Base-by-base conservation (phyloP, 2,329 filamentous ascomycete genomes). In the Diaporthe velutina region DNA sequence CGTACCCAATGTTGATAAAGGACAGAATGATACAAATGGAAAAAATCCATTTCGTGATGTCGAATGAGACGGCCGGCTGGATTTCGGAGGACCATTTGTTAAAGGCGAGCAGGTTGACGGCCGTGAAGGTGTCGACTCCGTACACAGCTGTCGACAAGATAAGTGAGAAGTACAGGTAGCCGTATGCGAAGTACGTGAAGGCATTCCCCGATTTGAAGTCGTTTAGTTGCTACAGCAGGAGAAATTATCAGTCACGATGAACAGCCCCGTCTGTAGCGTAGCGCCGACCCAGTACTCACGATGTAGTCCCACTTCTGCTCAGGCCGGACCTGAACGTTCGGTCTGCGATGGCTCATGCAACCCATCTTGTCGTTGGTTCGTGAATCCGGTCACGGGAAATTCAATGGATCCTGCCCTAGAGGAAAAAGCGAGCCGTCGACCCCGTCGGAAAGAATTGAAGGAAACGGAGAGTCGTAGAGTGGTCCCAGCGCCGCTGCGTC, bases 291-390 rank as follows among this genome's bases (percentile, higher is more conserved):
- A 42, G 58, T 73, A 85, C 93, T 81, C 86, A 95, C 94, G 82
- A 98, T 96, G 83, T 96, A 98, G 80, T 96, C 94, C 96, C 96
- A 98, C 88, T 95, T 94, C 86, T 97, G 95, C 84, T 98, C 96
- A 75, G 94, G 92, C 77, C 90, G 89, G 77, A 96, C 89, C 77
- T 93, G 88, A 78, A 88, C 89, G 81, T 87, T 83, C 81, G 93
- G 93, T 74, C 87, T 87, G 70, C 89, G 85, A 78, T 91, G 90
- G 77, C 90, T 89, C 79, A 90, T 87, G 81, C 92, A 94, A 78
- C 90, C 88, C 93, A 95, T 95, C 67, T 80, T 89, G 82, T 61
- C 50, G 73, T 30, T 42, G n/a, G 40, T 30, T 33, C 66, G 45
- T 50, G 61, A 73, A 45, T 12, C 54, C 70, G 61, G 71, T 75